Evolutionary conservation across 345 rosid genomes (phyloP), one percentile per base, ranked within the genome.

Genomic region (Aquilaria sinensis): DNA sequence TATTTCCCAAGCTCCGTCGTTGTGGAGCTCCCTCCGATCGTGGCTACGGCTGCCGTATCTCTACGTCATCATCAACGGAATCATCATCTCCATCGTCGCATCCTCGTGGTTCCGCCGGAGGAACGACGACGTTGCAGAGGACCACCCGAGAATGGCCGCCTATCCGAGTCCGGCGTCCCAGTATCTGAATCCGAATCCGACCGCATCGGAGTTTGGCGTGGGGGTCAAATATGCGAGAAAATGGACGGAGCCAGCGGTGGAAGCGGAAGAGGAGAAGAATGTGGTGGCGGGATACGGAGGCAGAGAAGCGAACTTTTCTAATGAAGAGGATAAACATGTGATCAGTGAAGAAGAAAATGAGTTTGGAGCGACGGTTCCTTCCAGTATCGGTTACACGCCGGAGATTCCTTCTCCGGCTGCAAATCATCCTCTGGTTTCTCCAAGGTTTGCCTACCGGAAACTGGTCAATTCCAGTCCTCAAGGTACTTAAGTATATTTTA

Each of bases 361-460:
- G 54, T 47, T 56, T 45, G 61, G 2, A 31, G 58, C 43, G 30
- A 47, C 61, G 69, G 47, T 31, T 57, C 62, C 62, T 31, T 56
- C 41, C 29, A 57, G 23, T 12, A 57, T 51, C 61, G 61, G 33
- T 49, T 37, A 37, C 8, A 34, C 69, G 5, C 29, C 51, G 43
- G 62, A 58, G 63, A 51, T 51, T 66, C 69, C n/a, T 2, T 47
- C 23, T 47, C 14, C 41, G 3, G 49, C 57, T 14, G 29, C 11
- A 37, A 57, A 66, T 56, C 57, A 66, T 57, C 63, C 52, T n/a
- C 46, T 48, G 30, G 79, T 73, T 78, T 78, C 85, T 47, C 47
- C 87, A 41, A 73, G 85, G 54, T 72, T 84, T 64, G 74, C 67
- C 29, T 75, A 78, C 49, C 78, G 80, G 74, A 84, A 75, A 12